phyloP scores from a whole-genome alignment of 176 grass and related monocot species.

The Ampelocalamus luodianensis region DNA sequence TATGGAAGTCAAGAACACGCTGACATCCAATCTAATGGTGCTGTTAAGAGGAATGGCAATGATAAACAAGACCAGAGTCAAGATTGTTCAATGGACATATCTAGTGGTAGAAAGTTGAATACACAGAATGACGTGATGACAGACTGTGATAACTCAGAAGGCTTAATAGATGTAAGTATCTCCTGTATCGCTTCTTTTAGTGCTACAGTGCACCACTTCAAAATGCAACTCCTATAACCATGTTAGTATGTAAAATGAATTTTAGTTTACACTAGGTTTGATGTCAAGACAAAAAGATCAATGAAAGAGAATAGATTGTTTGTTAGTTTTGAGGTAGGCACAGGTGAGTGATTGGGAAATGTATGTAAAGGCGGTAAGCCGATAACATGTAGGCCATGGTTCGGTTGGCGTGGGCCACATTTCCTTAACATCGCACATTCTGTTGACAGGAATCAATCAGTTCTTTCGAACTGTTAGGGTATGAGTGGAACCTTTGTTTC shows the following conservation, averaged over 20 bases:
- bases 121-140: constrained; percentile 36
- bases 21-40: constrained; percentile 40
- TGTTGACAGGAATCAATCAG: background rate
- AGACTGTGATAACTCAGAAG: constrained; percentile 53
- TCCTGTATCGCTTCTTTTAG: constrained; percentile 25
- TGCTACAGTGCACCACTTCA: background rate
- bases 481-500: constrained; percentile 26
- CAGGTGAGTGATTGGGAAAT: constrained; percentile 8
- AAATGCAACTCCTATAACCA: constrained; percentile 24
- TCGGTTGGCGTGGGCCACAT: constrained; percentile 1
- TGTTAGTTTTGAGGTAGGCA: constrained; percentile 1
- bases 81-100: constrained; percentile 45
- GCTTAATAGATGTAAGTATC: constrained; percentile 66
- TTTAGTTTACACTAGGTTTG: background rate
- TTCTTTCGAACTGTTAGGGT: constrained; percentile 4
- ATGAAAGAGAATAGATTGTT: background rate
- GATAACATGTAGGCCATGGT: background rate
- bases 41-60: constrained; percentile 29
- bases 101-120: constrained; percentile 36
- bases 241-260: constrained; percentile 27
- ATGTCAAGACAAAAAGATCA: background rate
- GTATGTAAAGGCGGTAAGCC: background rate
- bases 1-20: constrained; percentile 36
- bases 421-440: constrained; percentile 24
- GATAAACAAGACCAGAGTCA: constrained; percentile 47